Conservation (phyloP, 2,329 filamentous ascomycete species). For the Colletotrichum orchidophilum region DNA sequence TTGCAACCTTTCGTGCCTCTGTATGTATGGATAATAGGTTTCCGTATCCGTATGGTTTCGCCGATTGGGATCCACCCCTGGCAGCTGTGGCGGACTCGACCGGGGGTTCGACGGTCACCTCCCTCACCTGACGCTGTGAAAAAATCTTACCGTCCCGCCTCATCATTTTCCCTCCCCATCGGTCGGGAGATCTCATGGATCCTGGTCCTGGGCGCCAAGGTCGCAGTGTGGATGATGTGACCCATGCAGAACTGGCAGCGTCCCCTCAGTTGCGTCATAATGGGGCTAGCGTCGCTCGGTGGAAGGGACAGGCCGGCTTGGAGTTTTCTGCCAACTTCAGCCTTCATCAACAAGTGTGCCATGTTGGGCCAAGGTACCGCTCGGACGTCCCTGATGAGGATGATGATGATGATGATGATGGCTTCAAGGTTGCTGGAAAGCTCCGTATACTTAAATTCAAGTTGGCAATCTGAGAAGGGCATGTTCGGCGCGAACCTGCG, state of each 20-base stretch:
- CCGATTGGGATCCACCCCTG: conserved; percentile 24
- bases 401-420: conserved; percentile 12
- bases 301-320: conserved; percentile 17
- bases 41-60: conserved; percentile 21
- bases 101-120: neutral
- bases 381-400: conserved; percentile 8
- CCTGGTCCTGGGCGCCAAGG: conserved; percentile 31
- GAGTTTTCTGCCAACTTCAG: conserved; percentile 10
- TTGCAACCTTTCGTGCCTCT: neutral
- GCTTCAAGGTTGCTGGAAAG: conserved; percentile 9
- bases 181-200: conserved; percentile 29
- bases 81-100: conserved; percentile 24
- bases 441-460: neutral
- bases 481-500: neutral
- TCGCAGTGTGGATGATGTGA: conserved; percentile 25
- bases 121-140: conserved; percentile 31
- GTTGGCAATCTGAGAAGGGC: neutral
- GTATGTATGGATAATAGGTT: too few species aligned
- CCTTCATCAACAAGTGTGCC: conserved; percentile 27
- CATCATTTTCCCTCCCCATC: conserved; percentile 22
- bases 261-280: conserved; percentile 33
- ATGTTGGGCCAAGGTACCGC: neutral
- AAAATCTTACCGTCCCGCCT: conserved; percentile 34
- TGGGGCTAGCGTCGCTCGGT: conserved; percentile 2
- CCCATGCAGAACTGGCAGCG: conserved; percentile 28